phyloP scores from a whole-genome alignment of 345 rosid species.

The Eucalyptus regnans region DNA sequence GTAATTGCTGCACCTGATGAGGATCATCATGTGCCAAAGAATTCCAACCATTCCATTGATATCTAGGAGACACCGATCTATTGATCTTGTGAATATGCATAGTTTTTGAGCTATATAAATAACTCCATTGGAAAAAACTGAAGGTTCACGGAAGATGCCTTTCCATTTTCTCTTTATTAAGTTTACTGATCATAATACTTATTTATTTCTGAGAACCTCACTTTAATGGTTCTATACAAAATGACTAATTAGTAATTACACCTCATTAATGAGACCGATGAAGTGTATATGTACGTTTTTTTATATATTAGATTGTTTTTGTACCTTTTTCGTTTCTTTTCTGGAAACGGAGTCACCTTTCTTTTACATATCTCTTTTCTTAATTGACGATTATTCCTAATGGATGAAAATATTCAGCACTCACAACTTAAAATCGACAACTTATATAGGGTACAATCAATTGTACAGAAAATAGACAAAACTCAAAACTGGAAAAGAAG shows the following conservation, averaged over 20 bases:
- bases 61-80: too few relatives aligned
- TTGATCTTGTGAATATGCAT: too few relatives aligned
- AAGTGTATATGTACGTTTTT: not conserved
- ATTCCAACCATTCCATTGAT: too few relatives aligned
- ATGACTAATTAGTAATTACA: not conserved
- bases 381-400: too few relatives aligned
- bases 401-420: too few relatives aligned
- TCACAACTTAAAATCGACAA: too few relatives aligned
- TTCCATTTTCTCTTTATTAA: not conserved
- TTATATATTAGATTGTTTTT: not conserved
- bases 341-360: not conserved
- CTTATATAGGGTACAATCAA: too few relatives aligned
- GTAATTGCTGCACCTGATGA: not conserved
- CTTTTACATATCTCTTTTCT: too few relatives aligned
- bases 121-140: not conserved
- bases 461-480: too few relatives aligned
- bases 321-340: not conserved
- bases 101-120: not conserved
- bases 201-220: not conserved
- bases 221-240: not conserved
- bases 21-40: too few relatives aligned
- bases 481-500: too few relatives aligned
- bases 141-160: not conserved
- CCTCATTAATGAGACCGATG: not conserved
- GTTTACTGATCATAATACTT: not conserved